These are phyloP conservation scores for Penicillium coffeae DNA, from an alignment of 495 filamentous ascomycete species.

Conservation along the genomic window DNA sequence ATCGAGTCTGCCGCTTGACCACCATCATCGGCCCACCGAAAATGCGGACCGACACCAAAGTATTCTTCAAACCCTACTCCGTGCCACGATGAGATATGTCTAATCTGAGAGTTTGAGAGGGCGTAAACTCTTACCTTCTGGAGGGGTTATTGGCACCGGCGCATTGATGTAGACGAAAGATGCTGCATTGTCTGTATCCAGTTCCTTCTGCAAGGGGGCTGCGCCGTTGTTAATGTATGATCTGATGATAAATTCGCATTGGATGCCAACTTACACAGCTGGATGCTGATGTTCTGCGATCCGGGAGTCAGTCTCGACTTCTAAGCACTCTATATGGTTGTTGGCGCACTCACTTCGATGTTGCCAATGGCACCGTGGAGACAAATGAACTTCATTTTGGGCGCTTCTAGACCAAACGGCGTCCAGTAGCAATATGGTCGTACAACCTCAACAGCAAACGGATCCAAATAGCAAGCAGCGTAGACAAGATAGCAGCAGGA, in stretches of 20 bases:
- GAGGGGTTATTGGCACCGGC: conserved; percentile 38
- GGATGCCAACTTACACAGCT: conserved; percentile 31
- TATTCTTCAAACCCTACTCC: conserved; percentile 45
- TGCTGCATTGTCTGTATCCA: conserved; percentile 37
- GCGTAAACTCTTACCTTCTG: conserved; percentile 17
- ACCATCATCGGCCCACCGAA: conserved; percentile 47
- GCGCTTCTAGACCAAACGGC: conserved; percentile 4
- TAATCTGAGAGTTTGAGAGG: neutral
- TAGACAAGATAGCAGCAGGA: neutral
- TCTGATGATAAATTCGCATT: neutral
- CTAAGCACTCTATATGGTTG: too few species aligned
- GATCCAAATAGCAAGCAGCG: too few species aligned
- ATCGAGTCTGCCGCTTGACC: conserved; percentile 42
- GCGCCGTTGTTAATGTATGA: neutral
- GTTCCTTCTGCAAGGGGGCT: conserved; percentile 43
- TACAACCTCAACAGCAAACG: too few species aligned
- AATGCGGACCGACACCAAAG: conserved; percentile 49
- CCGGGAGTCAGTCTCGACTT: too few species aligned
- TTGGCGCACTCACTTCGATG: conserved; percentile 25
- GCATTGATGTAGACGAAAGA: conserved; percentile 49
- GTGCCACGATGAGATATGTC: neutral
- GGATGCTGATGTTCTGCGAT: conserved; percentile 53
- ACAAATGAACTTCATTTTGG: conserved; percentile 25
- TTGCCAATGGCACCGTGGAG: conserved; percentile 34
- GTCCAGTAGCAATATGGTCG: neutral